A percentile compares a stretch with the other conserved stretches of the same genome.
phyloP scores from a whole-genome alignment of 306 rosid genomes.

The Cicer chorassanicum region DNA sequence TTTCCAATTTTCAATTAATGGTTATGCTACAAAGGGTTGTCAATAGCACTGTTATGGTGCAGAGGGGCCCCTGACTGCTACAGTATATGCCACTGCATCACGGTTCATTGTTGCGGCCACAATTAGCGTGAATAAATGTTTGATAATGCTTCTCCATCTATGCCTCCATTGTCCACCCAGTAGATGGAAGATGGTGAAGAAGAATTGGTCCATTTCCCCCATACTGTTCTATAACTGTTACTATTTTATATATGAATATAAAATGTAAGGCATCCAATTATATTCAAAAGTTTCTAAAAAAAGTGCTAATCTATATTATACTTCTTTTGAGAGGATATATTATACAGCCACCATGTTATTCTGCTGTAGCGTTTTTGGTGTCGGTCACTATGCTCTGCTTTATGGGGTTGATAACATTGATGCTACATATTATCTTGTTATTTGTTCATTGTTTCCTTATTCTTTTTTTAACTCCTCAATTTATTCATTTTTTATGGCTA shows the following conservation, averaged over 20 bases:
- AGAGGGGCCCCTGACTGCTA: background rate
- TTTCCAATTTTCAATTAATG: constrained; percentile 10
- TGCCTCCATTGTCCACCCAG: background rate
- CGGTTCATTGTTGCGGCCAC: background rate
- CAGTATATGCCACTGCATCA: background rate
- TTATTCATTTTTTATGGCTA: background rate
- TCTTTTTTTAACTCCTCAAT: background rate
- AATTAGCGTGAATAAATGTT: background rate
- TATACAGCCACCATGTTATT: background rate
- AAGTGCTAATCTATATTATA: too few species aligned
- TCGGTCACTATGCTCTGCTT: background rate
- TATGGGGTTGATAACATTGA: background rate
- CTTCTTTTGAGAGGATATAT: too few species aligned
- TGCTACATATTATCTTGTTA: background rate
- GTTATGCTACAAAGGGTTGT: background rate
- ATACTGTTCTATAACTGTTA: background rate
- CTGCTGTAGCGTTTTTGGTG: background rate
- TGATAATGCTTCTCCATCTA: background rate
- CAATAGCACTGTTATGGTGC: background rate
- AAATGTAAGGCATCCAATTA: background rate
- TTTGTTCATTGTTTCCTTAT: background rate
- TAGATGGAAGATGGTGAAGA: background rate
- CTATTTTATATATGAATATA: background rate
- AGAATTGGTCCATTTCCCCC: background rate
- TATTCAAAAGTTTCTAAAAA: too few species aligned